A percentile compares a stretch with the other conserved stretches of the same genome.
Conservation (phyloP, 495 filamentous ascomycete genomes). For the Hypomontagnella monticulosa region DNA sequence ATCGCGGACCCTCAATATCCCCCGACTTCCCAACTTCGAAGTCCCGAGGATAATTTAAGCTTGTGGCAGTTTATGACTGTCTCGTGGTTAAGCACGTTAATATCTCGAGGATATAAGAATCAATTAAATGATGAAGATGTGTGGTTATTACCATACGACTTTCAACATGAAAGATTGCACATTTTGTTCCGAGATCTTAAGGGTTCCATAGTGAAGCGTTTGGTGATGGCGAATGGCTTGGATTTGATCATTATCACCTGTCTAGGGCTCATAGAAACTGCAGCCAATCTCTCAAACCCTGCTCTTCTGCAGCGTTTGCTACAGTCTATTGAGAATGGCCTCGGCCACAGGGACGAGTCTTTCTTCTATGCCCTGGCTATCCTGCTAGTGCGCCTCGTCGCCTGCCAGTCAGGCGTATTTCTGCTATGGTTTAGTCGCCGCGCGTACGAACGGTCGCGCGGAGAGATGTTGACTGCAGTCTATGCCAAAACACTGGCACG, state of each 20-base stretch:
- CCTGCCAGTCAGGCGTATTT: conserved; percentile 72
- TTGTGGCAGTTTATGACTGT: conserved; percentile 85
- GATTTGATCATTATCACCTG: conserved; percentile 74
- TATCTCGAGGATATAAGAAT: conserved; percentile 66
- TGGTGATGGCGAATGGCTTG: conserved; percentile 76
- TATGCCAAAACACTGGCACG: conserved; percentile 84
- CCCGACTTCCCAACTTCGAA: conserved; percentile 70
- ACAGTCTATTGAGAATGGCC: conserved; percentile 67
- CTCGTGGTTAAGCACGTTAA: conserved; percentile 82
- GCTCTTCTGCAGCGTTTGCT: conserved; percentile 78
- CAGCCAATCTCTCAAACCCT: conserved; percentile 71
- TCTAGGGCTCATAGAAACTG: conserved; percentile 69
- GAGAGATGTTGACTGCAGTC: conserved; percentile 88
- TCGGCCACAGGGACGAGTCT: conserved; percentile 61
- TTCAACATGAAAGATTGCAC: conserved; percentile 77
- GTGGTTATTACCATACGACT: conserved; percentile 78
- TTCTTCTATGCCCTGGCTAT: conserved; percentile 73
- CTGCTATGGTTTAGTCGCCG: conserved; percentile 78
- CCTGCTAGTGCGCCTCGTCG: conserved; percentile 67
- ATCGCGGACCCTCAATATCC: conserved; percentile 67
- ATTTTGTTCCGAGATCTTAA: conserved; percentile 74
- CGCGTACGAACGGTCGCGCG: conserved; percentile 79
- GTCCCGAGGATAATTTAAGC: conserved; percentile 82
- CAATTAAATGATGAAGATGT: conserved; percentile 81
- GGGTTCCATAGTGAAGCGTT: conserved; percentile 73